Evolutionary conservation across 768 basidiomycete species (phyloP), one percentile per base, ranked within the genome.

Genomic region (Cytidiella melzeri): DNA sequence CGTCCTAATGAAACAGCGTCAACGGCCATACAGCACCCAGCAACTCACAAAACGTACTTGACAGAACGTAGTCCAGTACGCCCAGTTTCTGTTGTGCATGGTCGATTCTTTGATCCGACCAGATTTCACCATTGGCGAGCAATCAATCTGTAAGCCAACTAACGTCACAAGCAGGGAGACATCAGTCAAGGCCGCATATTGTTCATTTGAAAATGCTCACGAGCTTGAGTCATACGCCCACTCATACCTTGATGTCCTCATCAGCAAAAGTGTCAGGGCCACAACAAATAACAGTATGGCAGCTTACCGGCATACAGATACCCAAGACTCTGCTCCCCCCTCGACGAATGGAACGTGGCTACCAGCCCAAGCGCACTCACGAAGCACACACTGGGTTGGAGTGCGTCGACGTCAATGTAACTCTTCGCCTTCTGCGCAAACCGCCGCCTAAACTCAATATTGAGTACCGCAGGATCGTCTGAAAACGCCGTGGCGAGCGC

Each of bases 61-160:
- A 36, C 72, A 67, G 61, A 78, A 81, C 3, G 73, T 78, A 6
- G 74, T 73, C 79, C 80, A 82, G 56, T 76, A 72, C 0, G 73
- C 73, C 80, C 79, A 82, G 53, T 78, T 73, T 18, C 81, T 75
- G 57, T 80, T 79, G 23, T 74, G 67, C 65, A 72, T 74, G 51
- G 79, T 78, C 12, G 75, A 64, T 24, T 75, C 68, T 20, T 70
- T 69, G 51, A 83, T 79, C 12, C 75, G 63, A 1, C 77, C 75
- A 1, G 70, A 64, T 49, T 72, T 70, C 36, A 81, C 79, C 76
- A 77, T 79, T 15, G 72, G 70, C 6, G 77, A 73, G 55, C 77
- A 79, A 54, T 82, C 78, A 11, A 79, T 69, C 48, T 70, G 72
- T 12, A 82, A 69, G 4, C 81, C 81, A 50, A 82, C 79, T 82